Base-by-base conservation (phyloP, 2,329 filamentous ascomycete species). In the Aspergillus intermedius region DNA sequence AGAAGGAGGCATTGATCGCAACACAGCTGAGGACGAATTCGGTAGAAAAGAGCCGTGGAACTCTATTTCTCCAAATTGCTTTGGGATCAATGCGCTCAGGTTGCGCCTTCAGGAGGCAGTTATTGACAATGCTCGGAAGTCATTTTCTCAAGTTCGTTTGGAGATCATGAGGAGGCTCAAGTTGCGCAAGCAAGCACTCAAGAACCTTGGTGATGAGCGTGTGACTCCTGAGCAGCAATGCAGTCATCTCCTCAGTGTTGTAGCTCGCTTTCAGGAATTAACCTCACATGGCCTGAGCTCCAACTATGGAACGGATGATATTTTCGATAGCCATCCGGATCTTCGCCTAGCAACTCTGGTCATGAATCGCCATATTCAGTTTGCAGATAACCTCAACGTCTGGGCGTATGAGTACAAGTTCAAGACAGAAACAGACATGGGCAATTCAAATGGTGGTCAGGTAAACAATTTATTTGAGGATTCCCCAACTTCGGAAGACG, bases 61-160 rank as follows among this genome's bases (percentile, higher is more conserved):
- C 8, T 46, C 35, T 1, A 44, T 76, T 1, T 55, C 63, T 1
- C 53, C 58, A 19, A 68, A 72, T 12, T 61, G 66, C 12, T 66
- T 70, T 19, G 76, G 75, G 2, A 66, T 77, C 25, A 53, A 59
- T 0, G 59, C 73, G 0, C 54, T 79, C 28, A 65, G 66, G 15
- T 49, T 47, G 4, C 67, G 69, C 3, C 61, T 78, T 4, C 64
- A 69, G 19, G 69, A 71, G 6, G 60, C 76, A 0, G 65, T 77
- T 1, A 66, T 65, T 2, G 56, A 60, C 4, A 67, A 74, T 46
- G 68, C 74, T 2, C 69, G 68, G n/a, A 64, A 65, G 3, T 71
- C 74, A 49, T 77, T 78, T 51, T 73, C 74, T 3, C 65, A 67
- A 49, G 69, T 75, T 9, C 17, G 9, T 19, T 40, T 21, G 15